These are phyloP conservation scores for Pyrenochaeta sp. DNA, from an alignment of 2,329 filamentous ascomycete genomes.

Conservation along the genomic window DNA sequence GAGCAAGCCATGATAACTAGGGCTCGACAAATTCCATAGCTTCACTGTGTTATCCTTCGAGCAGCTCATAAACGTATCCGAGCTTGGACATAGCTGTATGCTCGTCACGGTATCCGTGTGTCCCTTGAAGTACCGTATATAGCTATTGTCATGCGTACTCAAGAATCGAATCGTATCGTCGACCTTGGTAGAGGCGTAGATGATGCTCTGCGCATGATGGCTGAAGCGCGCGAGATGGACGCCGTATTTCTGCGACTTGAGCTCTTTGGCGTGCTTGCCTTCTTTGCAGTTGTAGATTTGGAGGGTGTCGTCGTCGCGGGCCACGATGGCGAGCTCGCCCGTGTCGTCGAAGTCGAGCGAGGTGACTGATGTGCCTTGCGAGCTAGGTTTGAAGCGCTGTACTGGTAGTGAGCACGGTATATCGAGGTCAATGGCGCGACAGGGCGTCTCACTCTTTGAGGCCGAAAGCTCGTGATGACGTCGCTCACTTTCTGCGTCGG, in stretches of 20 bases:
- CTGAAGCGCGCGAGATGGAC: constrained; percentile 94
- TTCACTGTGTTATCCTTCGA: constrained; percentile 89
- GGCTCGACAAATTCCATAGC: constrained; percentile 86
- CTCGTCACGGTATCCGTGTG: constrained; percentile 86
- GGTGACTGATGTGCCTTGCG: constrained; percentile 71
- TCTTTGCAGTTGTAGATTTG: constrained; percentile 95
- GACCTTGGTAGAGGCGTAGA: constrained; percentile 95
- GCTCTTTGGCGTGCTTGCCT: constrained; percentile 85
- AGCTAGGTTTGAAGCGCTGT: constrained; percentile 57
- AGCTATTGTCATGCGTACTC: constrained; percentile 93
- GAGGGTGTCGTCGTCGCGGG: constrained; percentile 92
- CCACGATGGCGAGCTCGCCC: constrained; percentile 89
- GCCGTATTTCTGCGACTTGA: constrained; percentile 96
- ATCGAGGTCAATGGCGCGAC: not conserved
- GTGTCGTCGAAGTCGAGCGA: constrained; percentile 97
- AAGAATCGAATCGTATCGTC: constrained; percentile 90
- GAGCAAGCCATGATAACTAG: constrained; percentile 80
- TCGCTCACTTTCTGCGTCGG: constrained; percentile 72
- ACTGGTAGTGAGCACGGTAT: constrained; percentile 16
- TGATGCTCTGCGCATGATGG: constrained; percentile 87
- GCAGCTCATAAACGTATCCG: constrained; percentile 92
- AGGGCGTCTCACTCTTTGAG: constrained; percentile 71
- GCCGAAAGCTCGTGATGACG: constrained; percentile 78
- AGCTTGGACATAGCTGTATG: constrained; percentile 78
- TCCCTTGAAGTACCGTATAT: constrained; percentile 94